These are phyloP conservation scores for Aquilaria sinensis DNA, from an alignment of 345 rosid genomes.

Conservation along the genomic window DNA sequence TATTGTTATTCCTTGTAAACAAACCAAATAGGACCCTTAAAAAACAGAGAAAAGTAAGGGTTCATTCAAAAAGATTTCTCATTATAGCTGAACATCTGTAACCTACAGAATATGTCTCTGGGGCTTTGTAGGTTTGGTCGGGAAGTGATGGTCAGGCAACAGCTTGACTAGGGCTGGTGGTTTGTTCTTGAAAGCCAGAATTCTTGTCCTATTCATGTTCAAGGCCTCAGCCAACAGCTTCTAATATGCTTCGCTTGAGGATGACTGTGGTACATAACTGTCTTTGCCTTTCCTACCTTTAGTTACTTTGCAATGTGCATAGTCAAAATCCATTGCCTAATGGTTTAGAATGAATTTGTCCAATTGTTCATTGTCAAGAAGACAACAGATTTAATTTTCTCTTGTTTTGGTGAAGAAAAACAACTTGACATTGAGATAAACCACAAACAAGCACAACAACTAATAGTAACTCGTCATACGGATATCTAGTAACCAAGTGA, in stretches of 20 bases:
- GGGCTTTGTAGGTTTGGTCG: constrained; percentile 24
- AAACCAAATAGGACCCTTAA: too few species aligned
- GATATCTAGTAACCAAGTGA: too few species aligned
- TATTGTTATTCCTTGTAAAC: too few species aligned
- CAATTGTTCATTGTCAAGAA: constrained; percentile 19
- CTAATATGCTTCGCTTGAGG: constrained; percentile 34
- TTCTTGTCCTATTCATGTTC: constrained; percentile 42
- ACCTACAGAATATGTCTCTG: background rate
- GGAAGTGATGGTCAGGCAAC: constrained; percentile 18
- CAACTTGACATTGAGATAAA: too few species aligned
- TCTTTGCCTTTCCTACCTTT: constrained; percentile 36
- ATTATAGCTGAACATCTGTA: too few species aligned
- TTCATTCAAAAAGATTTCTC: too few species aligned
- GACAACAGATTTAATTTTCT: background rate
- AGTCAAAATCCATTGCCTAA: constrained; percentile 46
- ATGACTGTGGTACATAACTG: constrained; percentile 19
- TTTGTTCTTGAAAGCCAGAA: constrained; percentile 47
- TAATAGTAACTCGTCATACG: too few species aligned
- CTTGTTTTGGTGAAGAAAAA: background rate
- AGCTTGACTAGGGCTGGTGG: constrained; percentile 24
- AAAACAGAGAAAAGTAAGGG: too few species aligned
- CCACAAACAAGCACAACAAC: too few species aligned
- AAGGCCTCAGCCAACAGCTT: constrained; percentile 37
- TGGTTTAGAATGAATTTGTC: constrained; percentile 49
- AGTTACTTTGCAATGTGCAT: constrained; percentile 39